A percentile compares a stretch with the other conserved stretches of the same genome.
Conservation (phyloP, 257 asterid species). For the Handroanthus guayacan region DNA sequence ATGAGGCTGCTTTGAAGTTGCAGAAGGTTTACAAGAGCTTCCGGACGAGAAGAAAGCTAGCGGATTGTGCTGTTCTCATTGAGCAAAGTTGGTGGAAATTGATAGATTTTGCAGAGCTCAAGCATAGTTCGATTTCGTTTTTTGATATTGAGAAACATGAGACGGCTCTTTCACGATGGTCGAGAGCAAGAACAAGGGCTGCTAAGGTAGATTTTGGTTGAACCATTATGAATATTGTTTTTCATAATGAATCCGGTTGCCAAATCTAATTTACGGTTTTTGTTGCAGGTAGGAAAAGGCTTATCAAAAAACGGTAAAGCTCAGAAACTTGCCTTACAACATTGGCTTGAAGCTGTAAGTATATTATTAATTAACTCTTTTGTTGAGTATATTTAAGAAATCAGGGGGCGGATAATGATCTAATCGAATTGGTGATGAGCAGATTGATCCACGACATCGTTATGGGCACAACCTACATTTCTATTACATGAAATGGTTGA, state of each 20-base stretch:
- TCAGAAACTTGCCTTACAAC: slow-evolving; percentile 90
- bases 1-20: slow-evolving; percentile 84
- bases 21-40: slow-evolving; percentile 95
- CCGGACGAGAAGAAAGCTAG: slow-evolving; percentile 87
- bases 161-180: slow-evolving; percentile 93
- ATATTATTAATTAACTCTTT: slow-evolving; percentile 5
- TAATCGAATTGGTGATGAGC: slow-evolving; percentile 25
- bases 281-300: slow-evolving; percentile 87
- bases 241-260: background rate
- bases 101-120: slow-evolving; percentile 88
- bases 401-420: slow-evolving; percentile 37
- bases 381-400: background rate
- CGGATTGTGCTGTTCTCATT: slow-evolving; percentile 90
- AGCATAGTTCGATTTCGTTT: slow-evolving; percentile 90
- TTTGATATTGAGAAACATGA: slow-evolving; percentile 89
- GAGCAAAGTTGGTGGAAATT: slow-evolving; percentile 99
- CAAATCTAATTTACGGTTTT: slow-evolving; percentile 15
- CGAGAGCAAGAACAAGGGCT: slow-evolving; percentile 91
- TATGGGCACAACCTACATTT: slow-evolving; percentile 95
- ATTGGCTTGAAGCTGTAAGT: slow-evolving; percentile 99
- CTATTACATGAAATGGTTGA: slow-evolving; percentile 82
- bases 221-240: background rate
- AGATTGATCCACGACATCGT: slow-evolving; percentile 98
- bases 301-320: slow-evolving; percentile 86
- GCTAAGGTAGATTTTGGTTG: slow-evolving; percentile 67